These are phyloP conservation scores for Eutrema yunnanense DNA, from an alignment of 345 rosid species.

Conservation along the genomic window DNA sequence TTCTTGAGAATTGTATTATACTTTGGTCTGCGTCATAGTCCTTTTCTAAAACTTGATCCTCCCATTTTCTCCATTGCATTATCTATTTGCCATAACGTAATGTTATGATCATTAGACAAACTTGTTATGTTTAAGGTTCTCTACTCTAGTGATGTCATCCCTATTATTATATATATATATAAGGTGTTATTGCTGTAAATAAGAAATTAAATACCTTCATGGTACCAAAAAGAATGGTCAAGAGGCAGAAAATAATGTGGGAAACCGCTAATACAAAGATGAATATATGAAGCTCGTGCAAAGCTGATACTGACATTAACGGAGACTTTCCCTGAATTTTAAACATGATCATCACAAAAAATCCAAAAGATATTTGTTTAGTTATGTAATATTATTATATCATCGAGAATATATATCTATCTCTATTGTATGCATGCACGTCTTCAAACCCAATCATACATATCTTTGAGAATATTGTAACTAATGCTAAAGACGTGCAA, in stretches of 20 bases:
- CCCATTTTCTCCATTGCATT: conserved; percentile 64
- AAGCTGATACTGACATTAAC: conserved; percentile 51
- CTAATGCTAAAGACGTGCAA: background rate
- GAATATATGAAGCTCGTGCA: conserved; percentile 82
- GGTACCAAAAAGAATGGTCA: conserved; percentile 73
- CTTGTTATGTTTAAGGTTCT: background rate
- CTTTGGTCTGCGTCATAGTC: conserved; percentile 33
- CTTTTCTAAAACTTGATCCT: conserved; percentile 32
- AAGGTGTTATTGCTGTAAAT: background rate
- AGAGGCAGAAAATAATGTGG: conserved; percentile 67
- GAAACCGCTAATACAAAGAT: conserved; percentile 72
- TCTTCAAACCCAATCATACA: background rate
- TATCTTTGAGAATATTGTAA: background rate
- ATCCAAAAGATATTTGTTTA: background rate
- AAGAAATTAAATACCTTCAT: conserved; percentile 41
- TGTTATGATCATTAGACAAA: background rate
- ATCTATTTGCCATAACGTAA: conserved; percentile 34
- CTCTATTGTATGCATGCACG: background rate
- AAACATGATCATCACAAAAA: background rate
- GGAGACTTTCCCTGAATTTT: conserved; percentile 58
- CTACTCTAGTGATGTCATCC: background rate
- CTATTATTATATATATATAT: too few relatives aligned
- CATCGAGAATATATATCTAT: background rate
- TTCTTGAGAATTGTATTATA: conserved; percentile 11
- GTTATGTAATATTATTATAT: background rate